phyloP scores from a whole-genome alignment of 495 filamentous ascomycete genomes.

The Neurospora tetraspora region DNA sequence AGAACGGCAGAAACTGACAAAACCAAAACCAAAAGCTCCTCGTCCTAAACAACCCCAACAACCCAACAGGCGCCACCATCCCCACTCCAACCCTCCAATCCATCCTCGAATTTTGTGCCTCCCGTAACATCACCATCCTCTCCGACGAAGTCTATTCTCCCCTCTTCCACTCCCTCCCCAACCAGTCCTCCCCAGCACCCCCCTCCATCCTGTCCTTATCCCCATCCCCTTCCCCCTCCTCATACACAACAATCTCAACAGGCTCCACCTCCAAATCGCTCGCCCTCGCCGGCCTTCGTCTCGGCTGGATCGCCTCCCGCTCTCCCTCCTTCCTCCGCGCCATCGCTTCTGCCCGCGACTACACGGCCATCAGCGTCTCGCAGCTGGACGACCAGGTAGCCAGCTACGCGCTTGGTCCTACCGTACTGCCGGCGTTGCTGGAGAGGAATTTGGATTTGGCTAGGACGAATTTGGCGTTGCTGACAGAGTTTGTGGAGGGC shows the following conservation, averaged over 20 bases:
- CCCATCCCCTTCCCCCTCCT: background rate
- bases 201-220: conserved; percentile 47
- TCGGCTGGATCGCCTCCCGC: conserved; percentile 75
- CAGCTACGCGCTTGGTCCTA: conserved; percentile 54
- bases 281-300: conserved; percentile 69
- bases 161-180: conserved; percentile 57
- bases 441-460: conserved; percentile 62
- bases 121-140: conserved; percentile 55
- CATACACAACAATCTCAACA: conserved; percentile 33
- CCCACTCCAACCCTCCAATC: conserved; percentile 47
- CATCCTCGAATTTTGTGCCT: conserved; percentile 54
- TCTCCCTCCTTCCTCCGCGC: conserved; percentile 51
- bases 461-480: conserved; percentile 54
- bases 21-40: conserved; percentile 12
- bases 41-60: conserved; percentile 72
- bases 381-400: conserved; percentile 77
- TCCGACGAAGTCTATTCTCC: conserved; percentile 85
- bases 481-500: conserved; percentile 55
- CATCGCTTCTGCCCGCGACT: conserved; percentile 60
- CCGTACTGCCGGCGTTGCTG: conserved; percentile 58
- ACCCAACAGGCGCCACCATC: conserved; percentile 71
- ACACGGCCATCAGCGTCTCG: conserved; percentile 78
- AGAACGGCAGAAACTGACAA: background rate
- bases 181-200: conserved; percentile 8
- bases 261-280: conserved; percentile 84